Conservation (phyloP, 768 basidiomycete genomes). For the Rhodosporidiobolus sp. region DNA sequence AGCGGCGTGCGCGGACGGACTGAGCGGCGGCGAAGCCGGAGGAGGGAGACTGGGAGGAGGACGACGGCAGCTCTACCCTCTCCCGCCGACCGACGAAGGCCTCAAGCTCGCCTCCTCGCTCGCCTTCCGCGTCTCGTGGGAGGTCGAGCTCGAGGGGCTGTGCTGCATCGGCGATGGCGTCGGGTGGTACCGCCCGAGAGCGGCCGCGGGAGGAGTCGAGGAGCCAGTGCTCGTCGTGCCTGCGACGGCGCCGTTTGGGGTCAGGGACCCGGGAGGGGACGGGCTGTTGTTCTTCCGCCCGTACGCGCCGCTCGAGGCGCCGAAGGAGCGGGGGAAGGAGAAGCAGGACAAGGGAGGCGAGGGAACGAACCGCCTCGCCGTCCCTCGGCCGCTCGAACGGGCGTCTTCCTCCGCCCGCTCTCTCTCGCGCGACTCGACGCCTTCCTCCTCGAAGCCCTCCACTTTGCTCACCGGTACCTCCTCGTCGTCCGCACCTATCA, state of each 20-base stretch:
- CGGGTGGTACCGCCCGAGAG: not conserved
- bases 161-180: slow-evolving; percentile 16
- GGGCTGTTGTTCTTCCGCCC: slow-evolving; percentile 24
- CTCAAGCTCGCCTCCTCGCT: not conserved
- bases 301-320: not conserved
- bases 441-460: not conserved
- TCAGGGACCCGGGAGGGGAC: not conserved
- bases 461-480: not conserved
- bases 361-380: not conserved
- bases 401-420: not conserved
- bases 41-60: not conserved
- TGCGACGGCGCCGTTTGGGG: not conserved
- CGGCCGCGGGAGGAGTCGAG: not conserved
- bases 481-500: not conserved
- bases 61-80: not conserved
- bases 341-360: not conserved
- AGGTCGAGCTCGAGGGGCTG: slow-evolving; percentile 14
- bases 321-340: too few species aligned
- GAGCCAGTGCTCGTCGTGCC: slow-evolving; percentile 8
- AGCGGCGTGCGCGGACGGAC: not conserved
- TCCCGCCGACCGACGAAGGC: not conserved
- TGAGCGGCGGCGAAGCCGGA: too few species aligned
- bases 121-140: slow-evolving; percentile 5
- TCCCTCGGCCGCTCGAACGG: not conserved
- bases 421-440: not conserved